Conservation (phyloP, 345 rosid species). For the Psidium friedrichsthalianum region DNA sequence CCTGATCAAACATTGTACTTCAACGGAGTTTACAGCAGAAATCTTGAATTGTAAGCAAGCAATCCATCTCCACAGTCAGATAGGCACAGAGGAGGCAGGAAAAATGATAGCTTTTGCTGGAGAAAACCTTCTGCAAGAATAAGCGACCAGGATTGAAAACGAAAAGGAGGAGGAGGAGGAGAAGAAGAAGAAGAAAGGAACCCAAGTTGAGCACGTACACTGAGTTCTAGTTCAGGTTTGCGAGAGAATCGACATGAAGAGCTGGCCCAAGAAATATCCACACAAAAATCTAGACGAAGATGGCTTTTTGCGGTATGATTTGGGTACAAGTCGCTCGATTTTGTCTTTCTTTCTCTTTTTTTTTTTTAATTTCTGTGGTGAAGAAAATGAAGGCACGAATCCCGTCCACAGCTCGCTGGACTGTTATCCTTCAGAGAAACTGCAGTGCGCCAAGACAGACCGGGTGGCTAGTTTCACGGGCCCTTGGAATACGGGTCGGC, state of each 20-base stretch:
- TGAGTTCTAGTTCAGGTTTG: background rate
- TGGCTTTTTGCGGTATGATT: background rate
- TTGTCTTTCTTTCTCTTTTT: no score
- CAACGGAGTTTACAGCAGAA: background rate
- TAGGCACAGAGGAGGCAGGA: background rate
- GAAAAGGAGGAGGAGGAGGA: background rate
- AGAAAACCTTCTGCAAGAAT: background rate
- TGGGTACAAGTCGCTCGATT: background rate
- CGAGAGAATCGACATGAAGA: background rate
- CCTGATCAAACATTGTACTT: background rate
- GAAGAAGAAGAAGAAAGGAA: background rate
- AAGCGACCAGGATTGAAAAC: background rate
- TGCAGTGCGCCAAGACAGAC: background rate
- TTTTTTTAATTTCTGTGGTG: background rate
- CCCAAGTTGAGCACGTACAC: background rate
- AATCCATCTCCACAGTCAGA: background rate
- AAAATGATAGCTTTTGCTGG: background rate
- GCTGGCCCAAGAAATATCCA: background rate
- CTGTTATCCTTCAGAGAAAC: background rate
- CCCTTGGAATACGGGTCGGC: background rate
- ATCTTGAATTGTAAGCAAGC: background rate
- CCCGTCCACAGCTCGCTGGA: background rate
- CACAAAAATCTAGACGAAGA: background rate
- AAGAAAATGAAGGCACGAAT: background rate
- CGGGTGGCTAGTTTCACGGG: fast-evolving